These are phyloP conservation scores for Tinospora cordifolia DNA, from an alignment of 164 flowering plant species.

Conservation along the genomic window DNA sequence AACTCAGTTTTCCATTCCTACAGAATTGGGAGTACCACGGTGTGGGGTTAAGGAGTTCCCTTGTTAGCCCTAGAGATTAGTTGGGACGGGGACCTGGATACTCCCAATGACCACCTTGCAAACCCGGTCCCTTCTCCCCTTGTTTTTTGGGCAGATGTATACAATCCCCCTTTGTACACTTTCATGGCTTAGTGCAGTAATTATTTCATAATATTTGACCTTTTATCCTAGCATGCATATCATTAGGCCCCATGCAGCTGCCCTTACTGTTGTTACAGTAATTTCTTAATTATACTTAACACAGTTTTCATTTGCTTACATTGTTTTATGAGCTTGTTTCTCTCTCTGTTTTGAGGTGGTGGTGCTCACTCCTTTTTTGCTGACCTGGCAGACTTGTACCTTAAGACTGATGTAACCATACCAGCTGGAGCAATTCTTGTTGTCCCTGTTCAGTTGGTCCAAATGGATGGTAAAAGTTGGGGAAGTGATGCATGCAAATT, in stretches of 20 bases:
- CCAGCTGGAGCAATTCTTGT: constrained; percentile 56
- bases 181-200: too few species aligned
- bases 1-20: too few species aligned
- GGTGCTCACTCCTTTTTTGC: constrained; percentile 2
- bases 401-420: constrained; percentile 33
- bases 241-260: not conserved
- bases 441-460: constrained; percentile 57
- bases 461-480: constrained; percentile 49
- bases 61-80: too few species aligned
- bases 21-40: too few species aligned
- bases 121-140: too few species aligned
- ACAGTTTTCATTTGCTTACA: not conserved
- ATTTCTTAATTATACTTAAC: not conserved
- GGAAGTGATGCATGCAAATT: constrained; percentile 51
- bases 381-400: constrained; percentile 35
- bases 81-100: too few species aligned
- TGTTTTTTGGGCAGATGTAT: too few species aligned
- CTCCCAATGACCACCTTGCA: too few species aligned
- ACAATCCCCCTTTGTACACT: too few species aligned
- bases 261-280: not conserved
- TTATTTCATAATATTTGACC: too few species aligned
- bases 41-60: too few species aligned
- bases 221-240: not conserved
- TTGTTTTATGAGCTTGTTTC: not conserved
- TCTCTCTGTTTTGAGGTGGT: not conserved